phyloP scores from a whole-genome alignment of 176 grass and related monocot genomes.

The Phyllostachys edulis region DNA sequence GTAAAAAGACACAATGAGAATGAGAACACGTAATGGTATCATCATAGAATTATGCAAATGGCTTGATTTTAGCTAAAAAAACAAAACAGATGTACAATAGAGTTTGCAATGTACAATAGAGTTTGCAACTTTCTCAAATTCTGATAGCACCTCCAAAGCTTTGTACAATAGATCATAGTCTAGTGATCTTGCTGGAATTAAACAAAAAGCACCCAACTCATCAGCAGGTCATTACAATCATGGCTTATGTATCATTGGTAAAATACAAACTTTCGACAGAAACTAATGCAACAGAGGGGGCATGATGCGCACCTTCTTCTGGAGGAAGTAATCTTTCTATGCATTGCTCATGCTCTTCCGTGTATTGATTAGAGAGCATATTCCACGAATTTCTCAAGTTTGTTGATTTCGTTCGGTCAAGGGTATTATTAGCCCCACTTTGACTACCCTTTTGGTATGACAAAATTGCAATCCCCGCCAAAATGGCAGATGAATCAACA shows the following conservation, averaged over 20 bases:
- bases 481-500: slow-evolving; percentile 87
- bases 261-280: slow-evolving; percentile 13
- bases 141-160: slow-evolving; percentile 66
- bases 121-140: slow-evolving; percentile 93
- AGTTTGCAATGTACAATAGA: too few species aligned
- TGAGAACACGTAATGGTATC: background rate
- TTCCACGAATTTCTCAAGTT: slow-evolving; percentile 77
- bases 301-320: slow-evolving; percentile 61
- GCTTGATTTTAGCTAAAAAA: background rate
- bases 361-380: slow-evolving; percentile 75
- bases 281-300: slow-evolving; percentile 26
- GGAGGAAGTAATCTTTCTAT: slow-evolving; percentile 77
- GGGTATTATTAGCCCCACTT: slow-evolving; percentile 47
- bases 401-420: slow-evolving; percentile 39
- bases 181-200: slow-evolving; percentile 60
- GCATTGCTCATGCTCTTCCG: slow-evolving; percentile 78
- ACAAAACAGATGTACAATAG: too few species aligned
- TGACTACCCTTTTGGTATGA: slow-evolving; percentile 68
- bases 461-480: slow-evolving; percentile 89
- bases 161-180: slow-evolving; percentile 68
- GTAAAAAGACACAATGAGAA: slow-evolving; percentile 2
- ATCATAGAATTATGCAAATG: background rate
- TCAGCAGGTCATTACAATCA: slow-evolving; percentile 13
- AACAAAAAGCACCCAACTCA: slow-evolving; percentile 7
- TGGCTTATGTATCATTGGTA: slow-evolving; percentile 22